Conservation (phyloP, 2,329 filamentous ascomycete genomes). For the Sporothrix globosa region DNA sequence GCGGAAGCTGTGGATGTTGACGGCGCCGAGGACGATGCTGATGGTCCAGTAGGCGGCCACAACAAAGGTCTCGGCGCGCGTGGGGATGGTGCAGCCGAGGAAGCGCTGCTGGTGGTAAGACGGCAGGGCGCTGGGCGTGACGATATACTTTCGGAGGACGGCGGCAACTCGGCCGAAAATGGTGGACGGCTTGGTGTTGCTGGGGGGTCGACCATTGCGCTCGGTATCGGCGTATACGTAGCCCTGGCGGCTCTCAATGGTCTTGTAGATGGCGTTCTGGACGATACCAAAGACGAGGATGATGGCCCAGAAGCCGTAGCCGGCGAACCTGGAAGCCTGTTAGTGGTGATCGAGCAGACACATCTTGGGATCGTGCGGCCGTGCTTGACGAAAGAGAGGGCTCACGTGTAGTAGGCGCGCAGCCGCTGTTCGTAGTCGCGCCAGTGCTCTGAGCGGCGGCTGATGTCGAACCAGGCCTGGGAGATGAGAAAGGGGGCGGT, state of each 20-base stretch:
- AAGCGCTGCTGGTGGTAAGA: conserved; percentile 34
- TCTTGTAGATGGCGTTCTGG: conserved; percentile 28
- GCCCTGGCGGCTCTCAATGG: conserved; percentile 28
- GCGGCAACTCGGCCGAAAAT: background rate
- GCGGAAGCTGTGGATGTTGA: conserved; percentile 23
- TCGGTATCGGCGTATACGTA: conserved; percentile 31
- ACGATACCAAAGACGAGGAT: conserved; percentile 34
- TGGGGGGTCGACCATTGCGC: background rate
- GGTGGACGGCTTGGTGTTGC: background rate
- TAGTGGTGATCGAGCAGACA: background rate
- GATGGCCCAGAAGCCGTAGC: conserved; percentile 34
- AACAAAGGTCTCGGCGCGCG: conserved; percentile 35
- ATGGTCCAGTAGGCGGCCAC: conserved; percentile 35
- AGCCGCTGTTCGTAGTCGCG: conserved; percentile 15
- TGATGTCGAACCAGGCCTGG: conserved; percentile 13
- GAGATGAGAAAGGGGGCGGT: conserved; percentile 30
- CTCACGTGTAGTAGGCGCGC: conserved; percentile 32
- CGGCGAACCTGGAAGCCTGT: conserved; percentile 31
- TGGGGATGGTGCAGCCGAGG: conserved; percentile 37
- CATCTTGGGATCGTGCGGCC: background rate
- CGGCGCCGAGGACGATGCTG: conserved; percentile 28
- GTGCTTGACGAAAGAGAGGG: background rate
- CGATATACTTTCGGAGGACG: conserved; percentile 32
- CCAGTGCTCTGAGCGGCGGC: background rate
- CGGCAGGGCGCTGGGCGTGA: conserved; percentile 32